A percentile compares a stretch with the other conserved stretches of the same genome.
Conservation (phyloP, 192 early-diverging fungal genomes). For the Coemansia sp. region DNA sequence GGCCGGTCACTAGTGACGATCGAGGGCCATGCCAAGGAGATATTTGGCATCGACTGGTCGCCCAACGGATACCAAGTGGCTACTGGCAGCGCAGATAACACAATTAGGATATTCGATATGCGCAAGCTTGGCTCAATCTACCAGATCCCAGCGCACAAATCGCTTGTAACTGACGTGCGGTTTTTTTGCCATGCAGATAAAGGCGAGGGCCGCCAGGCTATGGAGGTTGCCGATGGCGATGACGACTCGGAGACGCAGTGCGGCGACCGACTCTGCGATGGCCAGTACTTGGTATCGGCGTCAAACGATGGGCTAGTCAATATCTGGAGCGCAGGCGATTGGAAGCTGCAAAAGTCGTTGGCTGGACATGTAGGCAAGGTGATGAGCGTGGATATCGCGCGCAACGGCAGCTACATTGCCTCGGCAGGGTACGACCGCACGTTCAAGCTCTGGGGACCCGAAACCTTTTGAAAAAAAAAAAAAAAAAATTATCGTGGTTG, state of each 20-base stretch:
- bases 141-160: slow-evolving; percentile 92
- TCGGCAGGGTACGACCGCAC: slow-evolving; percentile 92
- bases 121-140: slow-evolving; percentile 75
- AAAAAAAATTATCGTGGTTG: too few species aligned
- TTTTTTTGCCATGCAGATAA: slow-evolving; percentile 58
- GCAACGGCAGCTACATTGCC: slow-evolving; percentile 82
- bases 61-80: slow-evolving; percentile 94
- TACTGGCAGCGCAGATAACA: slow-evolving; percentile 91
- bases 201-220: slow-evolving; percentile 33
- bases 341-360: slow-evolving; percentile 85
- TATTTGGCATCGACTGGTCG: slow-evolving; percentile 86
- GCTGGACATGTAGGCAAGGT: slow-evolving; percentile 91
- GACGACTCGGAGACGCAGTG: slow-evolving; percentile 6
- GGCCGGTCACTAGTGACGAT: slow-evolving; percentile 88
- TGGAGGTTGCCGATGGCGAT: slow-evolving; percentile 22
- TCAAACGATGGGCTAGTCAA: slow-evolving; percentile 93
- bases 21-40: slow-evolving; percentile 91
- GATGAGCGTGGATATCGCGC: slow-evolving; percentile 79
- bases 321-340: slow-evolving; percentile 94
- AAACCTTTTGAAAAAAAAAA: slow-evolving; percentile 40
- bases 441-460: slow-evolving; percentile 87
- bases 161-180: slow-evolving; percentile 82
- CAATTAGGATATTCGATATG: slow-evolving; percentile 92
- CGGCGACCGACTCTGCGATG: slow-evolving; percentile 54
- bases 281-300: slow-evolving; percentile 78